Evolutionary conservation across 2,329 filamentous ascomycete species (phyloP).

Genomic region (Didymella keratinophila): DNA sequence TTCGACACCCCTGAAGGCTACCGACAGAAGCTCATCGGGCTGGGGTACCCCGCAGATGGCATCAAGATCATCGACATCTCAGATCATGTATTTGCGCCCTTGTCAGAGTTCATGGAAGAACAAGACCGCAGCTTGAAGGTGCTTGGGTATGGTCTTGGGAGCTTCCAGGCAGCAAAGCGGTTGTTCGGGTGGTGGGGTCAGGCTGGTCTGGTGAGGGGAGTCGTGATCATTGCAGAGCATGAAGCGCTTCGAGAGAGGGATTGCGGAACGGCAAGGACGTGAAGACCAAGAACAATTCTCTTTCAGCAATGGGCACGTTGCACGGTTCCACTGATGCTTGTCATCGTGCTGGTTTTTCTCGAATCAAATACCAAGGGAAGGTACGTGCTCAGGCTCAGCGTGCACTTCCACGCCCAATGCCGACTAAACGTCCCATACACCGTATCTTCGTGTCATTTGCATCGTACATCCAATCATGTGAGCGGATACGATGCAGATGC

Average conservation of each 20-base stretch:
- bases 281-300: neutral
- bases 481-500: neutral
- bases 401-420: neutral
- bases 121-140: slow-evolving; percentile 46
- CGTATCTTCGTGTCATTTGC: neutral
- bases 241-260: neutral
- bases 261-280: neutral
- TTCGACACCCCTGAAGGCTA: slow-evolving; percentile 60
- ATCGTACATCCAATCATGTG: neutral
- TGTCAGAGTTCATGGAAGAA: slow-evolving; percentile 56
- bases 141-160: slow-evolving; percentile 51
- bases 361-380: neutral
- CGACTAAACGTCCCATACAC: neutral
- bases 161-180: slow-evolving; percentile 42
- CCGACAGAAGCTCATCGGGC: slow-evolving; percentile 53
- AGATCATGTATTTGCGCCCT: slow-evolving; percentile 60
- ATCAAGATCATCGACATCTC: slow-evolving; percentile 62
- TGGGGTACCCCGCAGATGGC: slow-evolving; percentile 56
- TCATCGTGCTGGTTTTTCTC: too few relatives aligned
- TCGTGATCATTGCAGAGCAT: slow-evolving; percentile 51
- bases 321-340: neutral
- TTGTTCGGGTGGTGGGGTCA: slow-evolving; percentile 56
- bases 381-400: neutral
- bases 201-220: slow-evolving; percentile 49
- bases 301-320: neutral